Base-by-base conservation (phyloP, 2,329 filamentous ascomycete genomes). In the Cladobotryum mycophilum region DNA sequence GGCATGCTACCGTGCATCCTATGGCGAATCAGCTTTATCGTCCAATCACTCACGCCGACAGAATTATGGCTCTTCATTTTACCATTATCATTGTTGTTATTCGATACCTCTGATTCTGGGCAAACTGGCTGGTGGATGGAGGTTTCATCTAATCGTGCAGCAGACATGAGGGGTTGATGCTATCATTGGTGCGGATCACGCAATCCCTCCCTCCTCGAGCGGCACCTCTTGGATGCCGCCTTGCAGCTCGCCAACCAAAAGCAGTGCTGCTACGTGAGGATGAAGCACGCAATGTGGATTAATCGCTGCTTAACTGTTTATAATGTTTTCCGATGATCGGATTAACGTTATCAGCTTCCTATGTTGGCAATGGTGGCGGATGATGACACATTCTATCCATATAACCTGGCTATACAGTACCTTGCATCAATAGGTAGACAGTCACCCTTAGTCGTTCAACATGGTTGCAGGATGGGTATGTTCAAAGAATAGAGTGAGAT, bases 161-260 rank as follows among this genome's bases (percentile, higher is more conserved):
- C 6, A 30, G n/a, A 11, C 25, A 30, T 30, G 25, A 35, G 41
- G 17, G 41, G 48, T 45, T 53, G 52, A 53, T 53, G 52, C 45
- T 53, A 53, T 53, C 45, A 41, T 48, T 53, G 45, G 52, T 51
- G 52, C 48, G 48, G 42, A 53, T 53, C 52, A 53, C 52, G 52
- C 41, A 34, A 53, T 53, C 40, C 43, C 15, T 14, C n/a, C n/a
- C 25, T 14, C 22, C 25, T 25, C n/a, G 25, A 22, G 30, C n/a
- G 9, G 25, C 30, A n/a, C 41, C 15, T 33, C 25, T 25, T 18
- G 25, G 13, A 44, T 25, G 9, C 22, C 20, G 20, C n/a, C 8
- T 9, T 33, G 22, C 22, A 6, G 12, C 9, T 33, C 18, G 20
- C 41, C 20, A 20, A 20, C 20, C 20, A n/a, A 15, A 38, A 7